These are phyloP conservation scores for Phycomyces blakesleeanus DNA, from an alignment of 192 early-diverging fungal species.

Conservation along the genomic window DNA sequence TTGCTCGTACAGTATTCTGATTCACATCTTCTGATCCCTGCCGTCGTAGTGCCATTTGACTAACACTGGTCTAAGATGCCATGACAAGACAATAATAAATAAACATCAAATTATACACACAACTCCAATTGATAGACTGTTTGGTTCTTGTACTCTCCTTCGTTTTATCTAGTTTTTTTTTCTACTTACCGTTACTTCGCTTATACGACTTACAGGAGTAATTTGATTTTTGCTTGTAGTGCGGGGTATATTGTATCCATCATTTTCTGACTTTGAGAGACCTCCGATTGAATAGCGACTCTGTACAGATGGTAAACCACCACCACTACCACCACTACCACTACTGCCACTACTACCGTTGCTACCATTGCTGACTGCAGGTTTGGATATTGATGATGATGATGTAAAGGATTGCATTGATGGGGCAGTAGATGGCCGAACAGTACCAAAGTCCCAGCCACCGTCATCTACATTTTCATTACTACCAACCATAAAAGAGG, in stretches of 20 bases:
- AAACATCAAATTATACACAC: not conserved
- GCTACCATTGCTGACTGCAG: too few species aligned
- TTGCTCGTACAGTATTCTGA: conserved; percentile 26
- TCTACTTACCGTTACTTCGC: conserved; percentile 24
- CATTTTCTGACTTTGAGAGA: not conserved
- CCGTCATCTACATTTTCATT: conserved; percentile 37
- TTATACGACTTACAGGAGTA: conserved; percentile 10
- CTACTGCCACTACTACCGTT: too few species aligned
- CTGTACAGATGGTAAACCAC: not conserved
- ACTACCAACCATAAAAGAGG: too few species aligned
- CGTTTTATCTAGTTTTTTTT: not conserved
- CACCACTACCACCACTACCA: too few species aligned
- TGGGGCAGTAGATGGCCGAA: conserved; percentile 32
- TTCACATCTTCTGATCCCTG: conserved; percentile 22
- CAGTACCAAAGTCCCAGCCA: conserved; percentile 56
- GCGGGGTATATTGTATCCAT: conserved; percentile 7
- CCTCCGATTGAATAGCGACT: conserved; percentile 20
- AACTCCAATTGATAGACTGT: not conserved
- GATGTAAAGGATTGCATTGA: conserved; percentile 1
- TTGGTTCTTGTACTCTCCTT: too few species aligned
- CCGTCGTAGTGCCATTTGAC: conserved; percentile 17
- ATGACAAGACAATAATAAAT: not conserved
- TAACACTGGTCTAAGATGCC: conserved; percentile 12
- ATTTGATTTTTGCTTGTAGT: conserved; percentile 19
- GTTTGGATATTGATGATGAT: conserved; percentile 1